Percentiles rank a stretch among this genome's conserved stretches.
Conservation (phyloP, 2,329 filamentous ascomycete species). For the Hypoxylon sp. region DNA sequence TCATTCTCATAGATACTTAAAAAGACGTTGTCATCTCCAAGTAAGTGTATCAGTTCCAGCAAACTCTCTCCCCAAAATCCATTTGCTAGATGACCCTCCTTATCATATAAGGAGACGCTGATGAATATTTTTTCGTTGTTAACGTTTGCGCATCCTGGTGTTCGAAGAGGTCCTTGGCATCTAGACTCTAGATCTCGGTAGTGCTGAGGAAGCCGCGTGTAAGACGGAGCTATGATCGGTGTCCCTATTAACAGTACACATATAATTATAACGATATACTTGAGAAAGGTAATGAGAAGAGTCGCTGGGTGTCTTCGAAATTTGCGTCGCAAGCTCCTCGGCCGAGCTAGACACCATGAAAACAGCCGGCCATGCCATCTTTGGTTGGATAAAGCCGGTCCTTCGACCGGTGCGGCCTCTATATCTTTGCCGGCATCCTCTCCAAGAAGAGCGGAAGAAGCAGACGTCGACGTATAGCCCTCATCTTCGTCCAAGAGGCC, state of each 20-base stretch:
- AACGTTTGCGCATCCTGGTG: slow-evolving; percentile 58
- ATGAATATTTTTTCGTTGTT: slow-evolving; percentile 79
- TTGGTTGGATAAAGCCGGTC: slow-evolving; percentile 19
- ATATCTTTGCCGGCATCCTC: slow-evolving; percentile 34
- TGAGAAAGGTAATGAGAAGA: slow-evolving; percentile 39
- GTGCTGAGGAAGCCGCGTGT: slow-evolving; percentile 59
- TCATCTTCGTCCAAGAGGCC: slow-evolving; percentile 39
- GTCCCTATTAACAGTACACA: slow-evolving; percentile 54
- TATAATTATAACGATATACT: slow-evolving; percentile 50
- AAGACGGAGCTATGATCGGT: slow-evolving; percentile 61
- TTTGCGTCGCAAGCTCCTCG: slow-evolving; percentile 44
- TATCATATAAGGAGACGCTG: slow-evolving; percentile 78
- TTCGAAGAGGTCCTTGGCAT: slow-evolving; percentile 51
- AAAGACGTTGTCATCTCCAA: slow-evolving; percentile 78
- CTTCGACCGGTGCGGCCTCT: slow-evolving; percentile 25
- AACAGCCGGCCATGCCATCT: slow-evolving; percentile 28
- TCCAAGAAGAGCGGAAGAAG: slow-evolving; percentile 37
- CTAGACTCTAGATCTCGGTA: slow-evolving; percentile 54
- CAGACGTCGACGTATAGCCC: slow-evolving; percentile 26
- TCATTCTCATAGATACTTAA: slow-evolving; percentile 83
- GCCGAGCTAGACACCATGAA: slow-evolving; percentile 40
- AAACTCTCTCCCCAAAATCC: slow-evolving; percentile 76
- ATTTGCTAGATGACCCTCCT: slow-evolving; percentile 70
- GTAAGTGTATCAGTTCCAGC: slow-evolving; percentile 72
- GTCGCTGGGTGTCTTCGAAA: slow-evolving; percentile 38